Conservation (phyloP, 306 rosid genomes). For the Cotoneaster glaucophyllus region DNA sequence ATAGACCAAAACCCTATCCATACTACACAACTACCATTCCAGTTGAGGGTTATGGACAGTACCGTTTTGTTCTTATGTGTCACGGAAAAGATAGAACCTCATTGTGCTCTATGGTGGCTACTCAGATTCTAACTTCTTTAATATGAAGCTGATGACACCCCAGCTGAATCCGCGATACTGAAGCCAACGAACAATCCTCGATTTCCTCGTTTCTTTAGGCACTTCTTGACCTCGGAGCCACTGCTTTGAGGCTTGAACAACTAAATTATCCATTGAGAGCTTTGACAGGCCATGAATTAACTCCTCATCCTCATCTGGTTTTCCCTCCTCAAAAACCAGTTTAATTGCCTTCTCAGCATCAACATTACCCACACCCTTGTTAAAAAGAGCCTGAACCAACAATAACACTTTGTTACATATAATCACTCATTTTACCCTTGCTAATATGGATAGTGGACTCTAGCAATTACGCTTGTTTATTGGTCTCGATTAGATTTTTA, state of each 20-base stretch:
- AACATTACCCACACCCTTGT: constrained; percentile 68
- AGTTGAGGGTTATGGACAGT: constrained; percentile 28
- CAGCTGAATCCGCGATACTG: constrained; percentile 75
- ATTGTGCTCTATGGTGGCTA: constrained; percentile 35
- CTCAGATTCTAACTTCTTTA: constrained; percentile 55
- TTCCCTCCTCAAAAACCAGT: constrained; percentile 43
- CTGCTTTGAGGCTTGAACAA: constrained; percentile 74
- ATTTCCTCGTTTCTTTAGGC: constrained; percentile 61
- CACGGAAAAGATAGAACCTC: constrained; percentile 6
- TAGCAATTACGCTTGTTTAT: not conserved
- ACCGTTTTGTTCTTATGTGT: constrained; percentile 27
- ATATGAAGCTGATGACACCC: constrained; percentile 48
- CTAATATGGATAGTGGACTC: not conserved
- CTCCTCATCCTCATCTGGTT: constrained; percentile 14
- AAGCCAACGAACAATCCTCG: constrained; percentile 73
- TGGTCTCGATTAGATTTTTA: not conserved
- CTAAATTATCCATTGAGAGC: constrained; percentile 52
- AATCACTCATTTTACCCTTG: not conserved
- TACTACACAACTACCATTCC: constrained; percentile 13
- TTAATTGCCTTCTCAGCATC: constrained; percentile 74
- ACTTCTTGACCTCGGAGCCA: constrained; percentile 61
- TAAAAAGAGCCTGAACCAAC: constrained; percentile 66
- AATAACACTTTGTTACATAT: constrained; percentile 10
- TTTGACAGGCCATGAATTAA: constrained; percentile 37
- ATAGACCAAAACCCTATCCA: constrained; percentile 28